Base-by-base conservation (phyloP, 2,329 filamentous ascomycete species). In the Pseudofabraea citricarpa region DNA sequence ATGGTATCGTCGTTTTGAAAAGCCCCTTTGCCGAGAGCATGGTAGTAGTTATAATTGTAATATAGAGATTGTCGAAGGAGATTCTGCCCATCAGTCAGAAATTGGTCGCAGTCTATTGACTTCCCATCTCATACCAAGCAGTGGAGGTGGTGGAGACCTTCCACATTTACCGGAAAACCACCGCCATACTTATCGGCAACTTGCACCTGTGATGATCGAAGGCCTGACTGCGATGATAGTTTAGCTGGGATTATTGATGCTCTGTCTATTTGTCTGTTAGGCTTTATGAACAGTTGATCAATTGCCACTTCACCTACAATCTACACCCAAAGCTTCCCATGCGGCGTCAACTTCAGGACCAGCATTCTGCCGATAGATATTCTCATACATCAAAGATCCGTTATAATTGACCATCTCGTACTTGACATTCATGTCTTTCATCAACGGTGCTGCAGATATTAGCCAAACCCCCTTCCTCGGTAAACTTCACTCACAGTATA, bases 11-110 rank as follows among this genome's bases (percentile, higher is more conserved):
- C 60, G 51, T 76, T 75, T 19, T 50, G 53, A 49, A 76, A 77
- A 1, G 70, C 64, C 0, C 69, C 69, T 38, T 69, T 40, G 5
- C 66, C 64, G 21, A 59, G 55, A 1, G 51, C 54, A 20, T 62
- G 59, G 50, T 77, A 77, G 51, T 77, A 71, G 23, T 71, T 64
- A 43, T 68, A 71, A 53, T 75, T 77, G 59, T 70, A 75, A 49
- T 69, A 67, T 8, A 75, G 56, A 0, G 64, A 57, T 54, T 76
- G 69, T 1, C 74, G 70, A 5, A 78, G 57, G 4, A 77, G 63
- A 47, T 77, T 72, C 27, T 31, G 9, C 10, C 13, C 6, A 12
- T n/a, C n/a, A n/a, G n/a, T n/a, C n/a, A n/a, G n/a, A n/a, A n/a
- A n/a, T n/a, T n/a, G n/a, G n/a, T n/a, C n/a, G n/a, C n/a, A n/a